Percentiles rank a stretch among this genome's conserved stretches.
Conservation (phyloP, 2,329 filamentous ascomycete species). For the Ceratocystis papillata region DNA sequence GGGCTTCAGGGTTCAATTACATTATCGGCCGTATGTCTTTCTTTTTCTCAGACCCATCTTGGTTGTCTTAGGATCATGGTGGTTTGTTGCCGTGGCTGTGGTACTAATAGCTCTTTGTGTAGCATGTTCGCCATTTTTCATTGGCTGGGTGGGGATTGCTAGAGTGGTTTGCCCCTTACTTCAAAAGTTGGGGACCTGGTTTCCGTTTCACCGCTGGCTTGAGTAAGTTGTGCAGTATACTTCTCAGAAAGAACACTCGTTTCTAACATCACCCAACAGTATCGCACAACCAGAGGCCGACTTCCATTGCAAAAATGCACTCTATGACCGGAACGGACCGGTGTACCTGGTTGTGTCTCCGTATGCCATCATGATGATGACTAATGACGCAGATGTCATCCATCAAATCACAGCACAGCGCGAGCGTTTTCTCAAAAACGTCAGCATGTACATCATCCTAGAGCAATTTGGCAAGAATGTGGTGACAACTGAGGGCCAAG, state of each 20-base stretch:
- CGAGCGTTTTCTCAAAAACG: slow-evolving; percentile 52
- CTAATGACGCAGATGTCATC: slow-evolving; percentile 54
- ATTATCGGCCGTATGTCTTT: slow-evolving; percentile 41
- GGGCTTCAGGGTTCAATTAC: slow-evolving; percentile 43
- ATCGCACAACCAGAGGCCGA: slow-evolving; percentile 19
- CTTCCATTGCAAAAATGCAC: slow-evolving; percentile 35
- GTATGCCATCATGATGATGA: slow-evolving; percentile 41
- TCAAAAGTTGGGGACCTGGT: slow-evolving; percentile 11
- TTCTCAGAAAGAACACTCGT: not conserved
- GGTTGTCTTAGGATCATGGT: slow-evolving; percentile 21
- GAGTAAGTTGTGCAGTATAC: slow-evolving; percentile 9
- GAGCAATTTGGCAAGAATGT: slow-evolving; percentile 57
- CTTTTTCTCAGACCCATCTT: not conserved
- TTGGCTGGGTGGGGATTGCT: slow-evolving; percentile 44
- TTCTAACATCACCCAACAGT: not conserved
- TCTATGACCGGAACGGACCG: slow-evolving; percentile 51
- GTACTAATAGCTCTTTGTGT: not conserved
- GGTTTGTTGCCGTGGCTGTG: not conserved
- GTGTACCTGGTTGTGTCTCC: slow-evolving; percentile 55
- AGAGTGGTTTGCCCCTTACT: slow-evolving; percentile 3
- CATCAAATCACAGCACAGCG: slow-evolving; percentile 54
- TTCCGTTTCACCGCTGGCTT: slow-evolving; percentile 20
- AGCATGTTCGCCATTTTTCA: slow-evolving; percentile 43
- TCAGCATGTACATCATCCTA: slow-evolving; percentile 32
- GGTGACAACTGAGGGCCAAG: slow-evolving; percentile 54